Base-by-base conservation (phyloP, 106 monocot genomes). In the Amphibolis antarctica region DNA sequence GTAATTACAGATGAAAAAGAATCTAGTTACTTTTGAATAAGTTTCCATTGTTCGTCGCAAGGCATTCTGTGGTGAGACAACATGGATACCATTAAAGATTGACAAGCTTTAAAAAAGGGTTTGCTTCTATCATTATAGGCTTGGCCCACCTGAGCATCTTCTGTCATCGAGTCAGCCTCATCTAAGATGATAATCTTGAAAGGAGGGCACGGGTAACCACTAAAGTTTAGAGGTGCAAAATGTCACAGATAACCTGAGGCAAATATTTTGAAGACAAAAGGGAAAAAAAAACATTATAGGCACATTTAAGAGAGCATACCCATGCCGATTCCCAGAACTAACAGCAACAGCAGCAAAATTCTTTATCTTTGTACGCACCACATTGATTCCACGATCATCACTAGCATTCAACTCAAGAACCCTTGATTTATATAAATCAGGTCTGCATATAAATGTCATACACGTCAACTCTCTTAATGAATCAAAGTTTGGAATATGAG, bases 131-230 rank as follows among this genome's bases (percentile, higher is more conserved):
- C 5, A 23, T 14, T 22, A 24, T 24, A 20, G 15, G 0, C 11
- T 5, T 52, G 27, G 5, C 50, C 23, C 65, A 89, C 94, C 79
- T 96, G 96, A 74, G 96, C 96, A 81, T 98, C 90, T 79, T 98
- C 90, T 31, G 96, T 98, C 96, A 98, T 98, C 19, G 96, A 98
- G 74, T 98, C 96, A 58, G 96, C 96, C 76, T 98, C 96, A 73
- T 98, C 96, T 27, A 98, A 67, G 63, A 98, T 85, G 30, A 98
- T 90, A 44, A 98, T 98, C 80, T 98, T 98, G 75, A 74, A 98
- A 52, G 86, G 90, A 43, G 96, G 90, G 36, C 90, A 98, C 30
- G 87, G 86, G 69, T 87, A 98, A 24, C 81, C 71, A 53, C 86
- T 85, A 50, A 73, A 45, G 23, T 36, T 65, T 55, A 43, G 65